A percentile compares a stretch with the other conserved stretches of the same genome.
Conservation (phyloP, 768 basidiomycete genomes). For the Boletus rex-veris region DNA sequence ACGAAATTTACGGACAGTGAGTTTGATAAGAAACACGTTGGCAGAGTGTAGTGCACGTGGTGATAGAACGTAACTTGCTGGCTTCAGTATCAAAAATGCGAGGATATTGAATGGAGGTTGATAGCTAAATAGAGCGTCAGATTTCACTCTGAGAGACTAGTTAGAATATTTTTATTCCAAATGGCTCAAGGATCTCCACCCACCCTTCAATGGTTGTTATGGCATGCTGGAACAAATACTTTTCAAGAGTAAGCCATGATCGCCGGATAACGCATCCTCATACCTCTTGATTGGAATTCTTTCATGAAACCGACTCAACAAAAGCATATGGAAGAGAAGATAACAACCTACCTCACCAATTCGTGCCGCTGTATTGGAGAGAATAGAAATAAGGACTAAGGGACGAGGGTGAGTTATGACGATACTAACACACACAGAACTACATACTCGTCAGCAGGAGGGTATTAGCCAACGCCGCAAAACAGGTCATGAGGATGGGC, state of each 20-base stretch:
- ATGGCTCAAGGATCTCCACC: not conserved
- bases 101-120: slow-evolving; percentile 87
- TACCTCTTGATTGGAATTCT: slow-evolving; percentile 64
- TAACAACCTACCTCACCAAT: slow-evolving; percentile 53
- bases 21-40: slow-evolving; percentile 82
- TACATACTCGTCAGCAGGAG: slow-evolving; percentile 73
- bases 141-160: slow-evolving; percentile 60
- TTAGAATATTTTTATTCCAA: slow-evolving; percentile 1
- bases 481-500: slow-evolving; percentile 74
- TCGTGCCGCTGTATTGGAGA: slow-evolving; percentile 84
- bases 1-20: slow-evolving; percentile 52
- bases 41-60: slow-evolving; percentile 77
- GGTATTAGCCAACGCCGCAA: slow-evolving; percentile 77
- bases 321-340: not conserved
- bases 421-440: not conserved
- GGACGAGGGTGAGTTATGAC: not conserved
- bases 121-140: slow-evolving; percentile 87
- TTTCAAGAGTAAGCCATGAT: slow-evolving; percentile 16
- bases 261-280: not conserved
- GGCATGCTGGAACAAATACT: slow-evolving; percentile 86
- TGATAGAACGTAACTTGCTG: slow-evolving; percentile 68
- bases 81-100: slow-evolving; percentile 77
- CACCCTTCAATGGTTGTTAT: slow-evolving; percentile 88
- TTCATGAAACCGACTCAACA: not conserved
- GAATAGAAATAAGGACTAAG: slow-evolving; percentile 74